Evolutionary conservation across 164 flowering plant species (phyloP), one percentile per base, ranked within the genome.

Genomic region (Amborella trichopoda): DNA sequence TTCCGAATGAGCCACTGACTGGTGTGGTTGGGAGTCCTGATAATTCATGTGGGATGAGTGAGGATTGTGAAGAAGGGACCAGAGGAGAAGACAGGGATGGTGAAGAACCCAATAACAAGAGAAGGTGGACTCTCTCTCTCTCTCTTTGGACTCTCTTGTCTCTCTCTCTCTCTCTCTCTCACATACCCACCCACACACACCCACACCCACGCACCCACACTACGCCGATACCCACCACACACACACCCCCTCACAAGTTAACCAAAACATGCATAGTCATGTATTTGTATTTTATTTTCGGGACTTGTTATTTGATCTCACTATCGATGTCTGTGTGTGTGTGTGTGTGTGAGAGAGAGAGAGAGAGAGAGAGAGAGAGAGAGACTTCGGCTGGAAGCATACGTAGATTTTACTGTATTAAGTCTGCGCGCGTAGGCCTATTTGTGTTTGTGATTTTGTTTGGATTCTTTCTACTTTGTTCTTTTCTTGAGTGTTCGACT

Each of bases 31-130:
- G 51, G 42, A 64, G 63, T 36, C 55, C 74, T 44, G 80, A 80
- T 40, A 61, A 66, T 62, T 75, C 85, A 10, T 62, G 70, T 53
- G 86, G 78, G 36, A 28, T 65, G 39, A 77, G 84, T 56, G 82
- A 66, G 39, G 95, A 78, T 24, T 62, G 53, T 64, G 88, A 80
- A 24, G 86, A 73, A 51, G 78, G 57, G 49, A 72, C 60, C 60
- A 73, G 72, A 44, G 63, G 61, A 50, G 23, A 55, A 19, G 76
- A 76, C 48, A 67, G 58, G 27, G 78, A 66, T 38, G 73, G 76
- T 37, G 69, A 75, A 18, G 83, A 68, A 55, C 78, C 73, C 5
- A 74, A 58, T 59, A 60, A 54, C 53, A 86, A 83, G 68, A 74
- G 75, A 78, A 91, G 87, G 98, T 89, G 19, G 5, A n/a, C 41